Conservation (phyloP, 208 protist species). For the Tetramitus jugosus region DNA sequence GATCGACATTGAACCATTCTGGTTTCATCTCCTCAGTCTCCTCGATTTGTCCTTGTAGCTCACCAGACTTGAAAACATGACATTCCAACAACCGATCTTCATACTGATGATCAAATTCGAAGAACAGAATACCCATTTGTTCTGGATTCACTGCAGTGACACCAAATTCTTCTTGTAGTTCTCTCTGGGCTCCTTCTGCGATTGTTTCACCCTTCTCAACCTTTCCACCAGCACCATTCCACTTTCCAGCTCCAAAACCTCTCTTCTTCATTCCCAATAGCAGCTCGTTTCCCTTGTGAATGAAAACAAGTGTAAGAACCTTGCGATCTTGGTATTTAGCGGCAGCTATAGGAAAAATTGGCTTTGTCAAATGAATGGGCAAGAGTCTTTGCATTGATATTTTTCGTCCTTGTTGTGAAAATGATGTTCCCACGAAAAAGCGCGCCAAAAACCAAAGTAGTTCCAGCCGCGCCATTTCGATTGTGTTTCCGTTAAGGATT, state of each 20-base stretch:
- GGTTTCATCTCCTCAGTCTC: constrained; percentile 40
- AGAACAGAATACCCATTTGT: constrained; percentile 31
- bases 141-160: constrained; percentile 5
- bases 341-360: no score
- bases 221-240: constrained; percentile 43
- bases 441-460: no score
- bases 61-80: constrained; percentile 24
- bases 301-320: background rate
- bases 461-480: no score
- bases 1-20: constrained; percentile 29
- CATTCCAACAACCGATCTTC: constrained; percentile 37
- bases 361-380: no score
- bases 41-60: constrained; percentile 18
- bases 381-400: no score
- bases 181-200: constrained; percentile 13
- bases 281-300: background rate
- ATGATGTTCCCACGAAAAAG: no score
- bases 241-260: constrained; percentile 20
- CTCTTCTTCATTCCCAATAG: constrained; percentile 16
- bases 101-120: constrained; percentile 24
- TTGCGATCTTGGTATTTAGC: background rate
- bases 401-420: no score
- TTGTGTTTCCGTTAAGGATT: no score
- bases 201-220: constrained; percentile 32
- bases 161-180: constrained; percentile 35